These are phyloP conservation scores for Aureobasidium sp. DNA, from an alignment of 2,329 filamentous ascomycete species.

Conservation along the genomic window DNA sequence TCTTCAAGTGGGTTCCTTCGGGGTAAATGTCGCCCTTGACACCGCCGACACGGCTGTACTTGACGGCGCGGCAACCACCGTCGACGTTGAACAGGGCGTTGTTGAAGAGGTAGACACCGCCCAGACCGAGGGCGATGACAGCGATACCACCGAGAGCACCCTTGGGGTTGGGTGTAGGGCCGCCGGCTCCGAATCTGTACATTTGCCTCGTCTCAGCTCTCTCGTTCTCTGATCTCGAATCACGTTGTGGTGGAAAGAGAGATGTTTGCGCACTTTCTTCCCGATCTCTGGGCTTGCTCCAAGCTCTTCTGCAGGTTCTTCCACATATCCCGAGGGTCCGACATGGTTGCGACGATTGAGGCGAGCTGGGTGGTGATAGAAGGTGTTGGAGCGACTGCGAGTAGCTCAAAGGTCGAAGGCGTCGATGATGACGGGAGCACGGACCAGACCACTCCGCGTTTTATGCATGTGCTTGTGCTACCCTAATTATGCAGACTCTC, in stretches of 20 bases:
- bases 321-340: conserved; percentile 58
- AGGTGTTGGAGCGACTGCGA: background rate
- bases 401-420: conserved; percentile 3
- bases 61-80: conserved; percentile 97
- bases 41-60: conserved; percentile 81
- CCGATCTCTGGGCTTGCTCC: conserved; percentile 38
- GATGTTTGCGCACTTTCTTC: conserved; percentile 29
- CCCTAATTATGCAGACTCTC: background rate
- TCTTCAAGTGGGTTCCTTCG: conserved; percentile 91
- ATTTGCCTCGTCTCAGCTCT: conserved; percentile 9
- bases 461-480: background rate
- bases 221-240: conserved; percentile 15
- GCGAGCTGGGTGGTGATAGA: conserved; percentile 1
- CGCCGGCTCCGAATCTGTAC: conserved; percentile 38
- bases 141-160: conserved; percentile 46
- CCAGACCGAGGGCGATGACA: conserved; percentile 43
- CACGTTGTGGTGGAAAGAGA: background rate
- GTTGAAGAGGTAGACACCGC: conserved; percentile 47
- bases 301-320: conserved; percentile 55
- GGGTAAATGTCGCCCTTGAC: conserved; percentile 93
- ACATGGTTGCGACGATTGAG: conserved; percentile 21
- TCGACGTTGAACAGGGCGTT: conserved; percentile 75
- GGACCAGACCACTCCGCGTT: background rate
- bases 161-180: conserved; percentile 40
- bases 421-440: conserved; percentile 1